Conservation (phyloP, 306 rosid species). For the Dryas alaskensis region DNA sequence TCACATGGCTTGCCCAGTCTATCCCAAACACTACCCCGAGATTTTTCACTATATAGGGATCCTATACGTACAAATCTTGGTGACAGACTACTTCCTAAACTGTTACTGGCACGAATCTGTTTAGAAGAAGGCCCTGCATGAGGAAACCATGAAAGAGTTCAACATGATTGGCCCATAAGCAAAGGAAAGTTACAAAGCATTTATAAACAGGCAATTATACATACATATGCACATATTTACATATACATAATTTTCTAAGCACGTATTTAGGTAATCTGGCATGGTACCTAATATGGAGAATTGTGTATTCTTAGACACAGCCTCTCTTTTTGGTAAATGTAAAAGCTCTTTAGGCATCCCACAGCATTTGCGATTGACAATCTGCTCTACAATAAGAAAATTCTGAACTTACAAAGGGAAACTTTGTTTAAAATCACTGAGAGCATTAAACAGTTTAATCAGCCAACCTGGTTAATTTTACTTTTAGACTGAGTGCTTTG, state of each 20-base stretch:
- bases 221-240: neutral
- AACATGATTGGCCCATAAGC: conserved; percentile 5
- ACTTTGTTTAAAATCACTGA: neutral
- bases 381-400: conserved; percentile 21
- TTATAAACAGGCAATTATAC: neutral
- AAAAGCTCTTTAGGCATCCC: conserved; percentile 8
- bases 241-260: neutral
- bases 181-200: neutral
- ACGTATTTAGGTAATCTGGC: neutral
- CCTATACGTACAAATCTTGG: neutral
- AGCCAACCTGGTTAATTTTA: conserved; percentile 24
- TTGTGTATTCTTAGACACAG: neutral
- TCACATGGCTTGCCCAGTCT: conserved; percentile 30
- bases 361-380: conserved; percentile 1
- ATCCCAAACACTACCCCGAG: conserved; percentile 32
- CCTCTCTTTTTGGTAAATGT: conserved; percentile 14
- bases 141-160: neutral
- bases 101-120: conserved; percentile 1
- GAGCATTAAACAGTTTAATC: neutral
- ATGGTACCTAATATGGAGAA: conserved; percentile 15
- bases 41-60: neutral
- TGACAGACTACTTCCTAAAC: conserved; percentile 4
- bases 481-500: neutral
- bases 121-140: conserved; percentile 16
- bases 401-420: neutral